Percentiles rank a stretch among this genome's conserved stretches.
Conservation (phyloP, 768 basidiomycete genomes). For the Serendipita sp. region DNA sequence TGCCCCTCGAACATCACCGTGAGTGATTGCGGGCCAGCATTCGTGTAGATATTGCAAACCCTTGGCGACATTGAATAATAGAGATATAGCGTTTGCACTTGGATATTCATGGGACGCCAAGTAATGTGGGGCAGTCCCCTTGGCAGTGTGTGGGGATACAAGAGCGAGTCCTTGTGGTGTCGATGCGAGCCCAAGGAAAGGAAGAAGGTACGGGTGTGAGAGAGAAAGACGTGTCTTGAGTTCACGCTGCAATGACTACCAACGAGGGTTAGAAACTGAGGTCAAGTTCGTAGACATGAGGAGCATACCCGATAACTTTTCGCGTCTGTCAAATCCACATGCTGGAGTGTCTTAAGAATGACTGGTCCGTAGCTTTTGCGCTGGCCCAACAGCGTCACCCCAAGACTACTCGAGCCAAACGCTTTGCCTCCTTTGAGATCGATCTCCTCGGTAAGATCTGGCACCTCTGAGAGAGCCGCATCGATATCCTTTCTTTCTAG, state of each 20-base stretch:
- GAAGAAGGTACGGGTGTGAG: neutral
- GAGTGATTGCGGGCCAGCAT: neutral
- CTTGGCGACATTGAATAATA: neutral
- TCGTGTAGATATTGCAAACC: neutral
- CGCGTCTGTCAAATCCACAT: neutral
- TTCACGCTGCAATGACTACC: neutral
- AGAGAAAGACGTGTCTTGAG: neutral
- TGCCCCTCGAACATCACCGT: constrained; percentile 4
- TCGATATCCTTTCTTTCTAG: neutral
- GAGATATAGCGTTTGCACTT: neutral
- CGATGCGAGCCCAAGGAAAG: neutral
- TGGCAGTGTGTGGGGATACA: neutral
- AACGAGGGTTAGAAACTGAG: neutral
- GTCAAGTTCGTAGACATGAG: neutral
- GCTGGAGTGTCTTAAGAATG: neutral
- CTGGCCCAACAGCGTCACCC: neutral
- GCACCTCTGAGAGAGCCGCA: neutral
- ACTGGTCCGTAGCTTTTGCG: neutral
- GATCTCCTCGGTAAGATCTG: neutral
- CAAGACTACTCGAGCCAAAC: neutral
- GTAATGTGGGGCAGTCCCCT: neutral
- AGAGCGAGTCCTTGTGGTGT: neutral
- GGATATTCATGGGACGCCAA: neutral
- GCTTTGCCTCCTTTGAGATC: neutral
- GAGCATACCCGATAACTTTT: neutral